These are phyloP conservation scores for Fusarium torulosum DNA, from an alignment of 2,329 filamentous ascomycete genomes.

Conservation along the genomic window DNA sequence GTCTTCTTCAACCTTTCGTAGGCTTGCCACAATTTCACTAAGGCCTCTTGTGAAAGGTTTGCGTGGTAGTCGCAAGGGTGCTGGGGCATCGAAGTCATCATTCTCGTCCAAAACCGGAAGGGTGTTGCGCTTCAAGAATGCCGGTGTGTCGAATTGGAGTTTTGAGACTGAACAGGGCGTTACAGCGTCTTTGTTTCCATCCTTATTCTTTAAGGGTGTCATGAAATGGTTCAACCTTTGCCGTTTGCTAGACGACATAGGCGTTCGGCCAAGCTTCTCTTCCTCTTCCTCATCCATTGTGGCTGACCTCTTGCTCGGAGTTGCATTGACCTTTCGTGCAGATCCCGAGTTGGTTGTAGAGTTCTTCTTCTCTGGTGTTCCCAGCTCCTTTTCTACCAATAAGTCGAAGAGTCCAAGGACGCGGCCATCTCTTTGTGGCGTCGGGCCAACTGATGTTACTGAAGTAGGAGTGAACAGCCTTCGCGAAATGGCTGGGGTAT, in stretches of 20 bases:
- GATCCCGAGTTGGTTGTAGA: conserved; percentile 40
- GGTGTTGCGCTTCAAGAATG: conserved; percentile 69
- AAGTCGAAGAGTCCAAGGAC: conserved; percentile 84
- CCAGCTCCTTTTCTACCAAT: conserved; percentile 64
- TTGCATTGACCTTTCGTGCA: conserved; percentile 51
- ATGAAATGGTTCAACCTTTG: conserved; percentile 73
- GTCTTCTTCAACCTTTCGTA: conserved; percentile 78
- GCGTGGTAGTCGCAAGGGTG: conserved; percentile 65
- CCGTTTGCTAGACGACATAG: conserved; percentile 69
- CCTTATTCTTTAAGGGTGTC: conserved; percentile 70
- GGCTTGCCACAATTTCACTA: conserved; percentile 78
- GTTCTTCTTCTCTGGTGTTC: conserved; percentile 62
- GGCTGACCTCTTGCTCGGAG: conserved; percentile 60
- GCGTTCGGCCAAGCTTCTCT: conserved; percentile 60
- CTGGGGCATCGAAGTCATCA: conserved; percentile 61
- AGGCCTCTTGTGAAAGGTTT: conserved; percentile 76
- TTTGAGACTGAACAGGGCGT: conserved; percentile 67
- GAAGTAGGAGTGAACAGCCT: conserved; percentile 71
- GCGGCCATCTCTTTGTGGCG: conserved; percentile 82
- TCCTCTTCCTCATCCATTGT: conserved; percentile 48
- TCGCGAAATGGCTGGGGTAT: conserved; percentile 68
- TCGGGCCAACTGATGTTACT: conserved; percentile 77
- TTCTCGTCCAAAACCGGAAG: conserved; percentile 70
- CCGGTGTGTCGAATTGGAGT: conserved; percentile 75
- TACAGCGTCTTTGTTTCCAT: conserved; percentile 54